Conservation (phyloP, 345 rosid genomes). For the Leavenworthia alabamica region DNA sequence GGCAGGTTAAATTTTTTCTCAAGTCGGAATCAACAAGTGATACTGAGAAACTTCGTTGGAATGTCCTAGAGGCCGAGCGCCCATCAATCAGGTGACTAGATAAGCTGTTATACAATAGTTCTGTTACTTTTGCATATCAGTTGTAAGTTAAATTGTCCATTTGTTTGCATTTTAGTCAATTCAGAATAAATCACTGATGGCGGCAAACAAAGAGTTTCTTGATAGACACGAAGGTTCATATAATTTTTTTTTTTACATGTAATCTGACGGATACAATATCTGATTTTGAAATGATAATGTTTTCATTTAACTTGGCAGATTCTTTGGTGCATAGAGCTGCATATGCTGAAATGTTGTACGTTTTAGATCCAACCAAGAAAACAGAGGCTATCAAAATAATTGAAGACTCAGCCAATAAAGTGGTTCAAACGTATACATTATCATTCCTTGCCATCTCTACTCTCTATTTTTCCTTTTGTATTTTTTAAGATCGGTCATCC, state of each 20-base stretch:
- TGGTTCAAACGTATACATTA: constrained; percentile 44
- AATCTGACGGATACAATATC: background rate
- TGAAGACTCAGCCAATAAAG: constrained; percentile 64
- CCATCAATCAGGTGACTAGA: constrained; percentile 62
- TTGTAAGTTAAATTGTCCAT: constrained; percentile 6
- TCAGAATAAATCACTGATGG: constrained; percentile 69
- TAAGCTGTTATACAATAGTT: background rate
- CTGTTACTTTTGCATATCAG: background rate
- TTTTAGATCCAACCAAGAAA: constrained; percentile 65
- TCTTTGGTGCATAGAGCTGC: constrained; percentile 95
- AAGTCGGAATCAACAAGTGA: constrained; percentile 51
- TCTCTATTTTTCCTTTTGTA: background rate
- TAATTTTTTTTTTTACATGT: constrained; percentile 12
- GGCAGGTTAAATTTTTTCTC: constrained; percentile 82
- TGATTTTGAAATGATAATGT: background rate
- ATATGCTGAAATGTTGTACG: constrained; percentile 71
- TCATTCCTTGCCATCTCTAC: background rate
- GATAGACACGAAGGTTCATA: constrained; percentile 61
- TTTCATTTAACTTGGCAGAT: constrained; percentile 38
- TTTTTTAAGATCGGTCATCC: background rate
- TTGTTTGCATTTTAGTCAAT: constrained; percentile 44
- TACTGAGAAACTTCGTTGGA: constrained; percentile 78
- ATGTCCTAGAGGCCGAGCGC: constrained; percentile 87
- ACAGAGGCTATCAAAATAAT: constrained; percentile 62
- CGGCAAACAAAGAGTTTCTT: constrained; percentile 71